These are phyloP conservation scores for Fusarium caatingaense DNA, from an alignment of 2,329 filamentous ascomycete genomes.

Conservation along the genomic window DNA sequence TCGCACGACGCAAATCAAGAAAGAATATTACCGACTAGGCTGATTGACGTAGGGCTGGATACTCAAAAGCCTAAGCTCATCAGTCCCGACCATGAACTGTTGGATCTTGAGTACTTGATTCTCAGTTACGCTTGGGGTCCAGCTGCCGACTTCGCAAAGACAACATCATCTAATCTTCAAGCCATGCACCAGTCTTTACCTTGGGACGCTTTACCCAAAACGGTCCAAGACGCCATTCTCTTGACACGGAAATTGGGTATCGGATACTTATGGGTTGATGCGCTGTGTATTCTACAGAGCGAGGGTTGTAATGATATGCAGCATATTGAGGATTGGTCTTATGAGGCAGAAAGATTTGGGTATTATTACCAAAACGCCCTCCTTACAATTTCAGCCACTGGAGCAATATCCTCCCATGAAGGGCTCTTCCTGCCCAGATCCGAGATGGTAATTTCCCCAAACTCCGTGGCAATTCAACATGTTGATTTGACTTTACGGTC, in stretches of 20 bases:
- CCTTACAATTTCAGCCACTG: background rate
- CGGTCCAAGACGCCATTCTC: background rate
- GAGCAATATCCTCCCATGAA: background rate
- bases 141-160: background rate
- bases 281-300: background rate
- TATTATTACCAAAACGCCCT: constrained; percentile 2
- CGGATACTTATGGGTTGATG: background rate
- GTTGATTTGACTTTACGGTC: rapidly evolving
- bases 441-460: rapidly evolving
- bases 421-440: background rate
- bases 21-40: background rate
- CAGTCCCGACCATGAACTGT: rapidly evolving
- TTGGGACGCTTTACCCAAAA: background rate
- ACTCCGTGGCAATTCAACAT: background rate
- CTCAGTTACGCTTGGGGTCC: constrained; percentile 14
- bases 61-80: background rate
- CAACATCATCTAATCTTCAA: background rate
- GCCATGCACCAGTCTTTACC: background rate
- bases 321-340: background rate
- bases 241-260: background rate
- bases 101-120: background rate
- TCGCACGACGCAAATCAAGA: rapidly evolving
- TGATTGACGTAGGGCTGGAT: background rate
- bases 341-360: background rate
- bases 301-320: background rate